phyloP scores from a whole-genome alignment of 208 protist species.

The Leishmania aethiopica region DNA sequence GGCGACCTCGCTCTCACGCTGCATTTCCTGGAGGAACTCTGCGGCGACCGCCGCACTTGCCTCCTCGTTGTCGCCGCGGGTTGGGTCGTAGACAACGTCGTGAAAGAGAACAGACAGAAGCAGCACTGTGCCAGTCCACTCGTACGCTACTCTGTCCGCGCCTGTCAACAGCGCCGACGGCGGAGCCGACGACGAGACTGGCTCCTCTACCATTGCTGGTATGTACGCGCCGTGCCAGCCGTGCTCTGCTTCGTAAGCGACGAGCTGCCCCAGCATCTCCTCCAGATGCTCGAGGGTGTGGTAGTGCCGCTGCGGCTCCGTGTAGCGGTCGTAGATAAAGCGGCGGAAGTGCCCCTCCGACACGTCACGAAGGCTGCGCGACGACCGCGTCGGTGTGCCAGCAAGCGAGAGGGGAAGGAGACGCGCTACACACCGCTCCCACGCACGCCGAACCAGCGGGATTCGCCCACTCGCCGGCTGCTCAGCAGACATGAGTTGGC shows the following conservation, averaged over 20 bases:
- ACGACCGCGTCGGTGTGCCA: not conserved
- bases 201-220: slow-evolving; percentile 6
- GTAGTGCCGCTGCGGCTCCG: slow-evolving; percentile 69
- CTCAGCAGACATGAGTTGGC: not conserved
- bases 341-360: slow-evolving; percentile 5
- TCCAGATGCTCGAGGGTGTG: slow-evolving; percentile 73
- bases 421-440: slow-evolving; percentile 27
- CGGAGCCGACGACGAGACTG: not conserved
- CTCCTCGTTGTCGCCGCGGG: slow-evolving; percentile 67
- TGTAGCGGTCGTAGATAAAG: slow-evolving; percentile 46
- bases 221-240: slow-evolving; percentile 23
- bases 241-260: slow-evolving; percentile 19
- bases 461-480: not conserved
- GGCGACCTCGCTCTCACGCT: slow-evolving; percentile 11
- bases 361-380: not conserved
- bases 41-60: slow-evolving; percentile 47
- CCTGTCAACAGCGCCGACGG: not conserved
- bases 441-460: slow-evolving; percentile 27
- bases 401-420: slow-evolving; percentile 14
- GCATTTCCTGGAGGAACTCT: slow-evolving; percentile 36
- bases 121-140: slow-evolving; percentile 39
- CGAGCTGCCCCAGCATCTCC: slow-evolving; percentile 48
- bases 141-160: not conserved
- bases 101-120: slow-evolving; percentile 81
- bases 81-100: slow-evolving; percentile 77